Conservation (phyloP, 371 early-diverging fungal genomes). For the Mucor mucedo region DNA sequence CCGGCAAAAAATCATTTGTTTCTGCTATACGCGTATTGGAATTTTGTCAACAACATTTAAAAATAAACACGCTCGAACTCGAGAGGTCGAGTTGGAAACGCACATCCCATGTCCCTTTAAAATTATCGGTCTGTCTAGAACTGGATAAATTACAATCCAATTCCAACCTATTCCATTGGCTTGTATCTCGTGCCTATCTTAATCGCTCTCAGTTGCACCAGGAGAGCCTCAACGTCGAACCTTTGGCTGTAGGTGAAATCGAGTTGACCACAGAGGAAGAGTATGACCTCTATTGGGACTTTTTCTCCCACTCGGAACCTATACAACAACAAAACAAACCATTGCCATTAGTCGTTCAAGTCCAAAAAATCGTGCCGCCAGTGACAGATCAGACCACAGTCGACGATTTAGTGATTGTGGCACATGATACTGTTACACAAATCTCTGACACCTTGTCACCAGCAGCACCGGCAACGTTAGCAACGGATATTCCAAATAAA, state of each 20-base stretch:
- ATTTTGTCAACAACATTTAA: constrained; percentile 23
- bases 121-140: constrained; percentile 12
- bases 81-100: neutral
- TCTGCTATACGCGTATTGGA: constrained; percentile 8
- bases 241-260: constrained; percentile 29
- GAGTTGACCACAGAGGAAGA: constrained; percentile 38
- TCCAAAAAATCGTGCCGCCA: neutral
- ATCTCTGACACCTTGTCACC: neutral
- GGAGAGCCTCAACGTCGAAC: constrained; percentile 60
- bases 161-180: constrained; percentile 60
- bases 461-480: neutral
- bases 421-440: constrained; percentile 4
- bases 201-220: constrained; percentile 56
- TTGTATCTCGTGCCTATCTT: constrained; percentile 66
- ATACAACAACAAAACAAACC: neutral
- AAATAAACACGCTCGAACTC: constrained; percentile 10
- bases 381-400: neutral
- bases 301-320: constrained; percentile 7
- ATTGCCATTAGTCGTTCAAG: neutral
- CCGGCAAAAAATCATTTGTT: constrained; percentile 32
- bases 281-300: constrained; percentile 24
- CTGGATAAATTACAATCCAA: constrained; percentile 54
- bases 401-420: constrained; percentile 5
- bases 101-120: neutral
- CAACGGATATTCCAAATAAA: neutral